Conservation (phyloP, 257 asterid genomes). For the Leonotis leonurus region DNA sequence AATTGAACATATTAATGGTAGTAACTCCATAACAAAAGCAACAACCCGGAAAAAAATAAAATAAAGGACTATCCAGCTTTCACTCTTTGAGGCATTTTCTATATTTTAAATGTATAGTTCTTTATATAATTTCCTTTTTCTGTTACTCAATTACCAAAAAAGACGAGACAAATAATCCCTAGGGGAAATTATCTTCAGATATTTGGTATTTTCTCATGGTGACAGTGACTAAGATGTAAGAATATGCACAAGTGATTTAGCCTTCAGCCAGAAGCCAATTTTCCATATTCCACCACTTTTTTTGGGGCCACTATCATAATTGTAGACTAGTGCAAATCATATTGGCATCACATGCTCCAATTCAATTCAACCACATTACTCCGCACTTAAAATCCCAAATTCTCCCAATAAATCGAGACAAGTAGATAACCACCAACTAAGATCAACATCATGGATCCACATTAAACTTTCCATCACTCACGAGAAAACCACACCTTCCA, state of each 20-base stretch:
- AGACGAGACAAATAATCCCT: not conserved
- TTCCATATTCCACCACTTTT: constrained; percentile 34
- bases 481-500: constrained; percentile 32
- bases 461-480: constrained; percentile 21
- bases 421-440: constrained; percentile 28
- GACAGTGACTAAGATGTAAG: constrained; percentile 22
- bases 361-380: constrained; percentile 34
- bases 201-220: constrained; percentile 14
- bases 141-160: not conserved
- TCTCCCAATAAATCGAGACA: constrained; percentile 18
- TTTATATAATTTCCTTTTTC: not conserved
- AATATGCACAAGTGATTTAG: not conserved
- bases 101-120: not conserved
- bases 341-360: constrained; percentile 43
- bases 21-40: constrained; percentile 5
- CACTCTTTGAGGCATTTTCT: not conserved
- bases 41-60: not conserved
- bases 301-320: constrained; percentile 44
- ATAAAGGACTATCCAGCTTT: constrained; percentile 1
- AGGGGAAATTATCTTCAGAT: constrained; percentile 4
- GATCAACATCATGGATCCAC: constrained; percentile 14
- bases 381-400: constrained; percentile 22
- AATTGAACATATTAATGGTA: not conserved
- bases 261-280: constrained; percentile 12
- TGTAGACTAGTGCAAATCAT: constrained; percentile 34